Percentiles rank a stretch among this genome's conserved stretches.
Evolutionary conservation across 148 eudicot genomes (phyloP).

Genomic region (Rhododendron henanense): DNA sequence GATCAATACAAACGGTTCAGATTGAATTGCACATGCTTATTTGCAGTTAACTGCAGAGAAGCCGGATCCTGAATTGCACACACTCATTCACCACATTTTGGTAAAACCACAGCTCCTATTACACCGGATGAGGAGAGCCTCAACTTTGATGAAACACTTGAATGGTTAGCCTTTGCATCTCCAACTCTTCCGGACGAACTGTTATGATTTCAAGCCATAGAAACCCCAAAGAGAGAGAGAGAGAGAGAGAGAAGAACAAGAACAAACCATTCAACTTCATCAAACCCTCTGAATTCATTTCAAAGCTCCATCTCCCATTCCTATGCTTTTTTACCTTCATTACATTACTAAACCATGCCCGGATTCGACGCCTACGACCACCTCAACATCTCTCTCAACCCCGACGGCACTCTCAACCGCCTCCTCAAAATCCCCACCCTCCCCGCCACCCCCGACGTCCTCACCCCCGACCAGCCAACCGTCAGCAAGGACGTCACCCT

Average conservation of each 20-base stretch:
- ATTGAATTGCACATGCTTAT: too few species aligned
- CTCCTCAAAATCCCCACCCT: conserved; percentile 20
- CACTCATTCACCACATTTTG: not conserved
- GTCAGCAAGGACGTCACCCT: conserved; percentile 61
- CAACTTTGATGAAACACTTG: not conserved
- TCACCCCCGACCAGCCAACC: conserved; percentile 32
- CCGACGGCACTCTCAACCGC: conserved; percentile 55
- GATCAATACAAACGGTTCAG: too few species aligned
- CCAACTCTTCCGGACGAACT: not conserved
- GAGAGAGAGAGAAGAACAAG: too few species aligned
- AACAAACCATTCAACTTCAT: not conserved
- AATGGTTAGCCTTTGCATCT: not conserved
- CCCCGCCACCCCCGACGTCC: conserved; percentile 32
- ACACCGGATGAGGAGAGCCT: not conserved
- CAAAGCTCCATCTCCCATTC: not conserved
- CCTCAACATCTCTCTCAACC: conserved; percentile 44
- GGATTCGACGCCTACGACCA: conserved; percentile 65
- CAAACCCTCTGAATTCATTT: not conserved
- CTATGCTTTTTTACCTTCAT: not conserved
- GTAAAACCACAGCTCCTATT: not conserved
- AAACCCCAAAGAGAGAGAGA: not conserved
- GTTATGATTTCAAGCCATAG: not conserved
- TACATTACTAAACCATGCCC: conserved; percentile 24
- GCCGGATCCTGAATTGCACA: too few species aligned
- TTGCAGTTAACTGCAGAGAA: too few species aligned